A percentile compares a stretch with the other conserved stretches of the same genome.
These are phyloP conservation scores for Athelia psychrophila DNA, from an alignment of 1,284 basidiomycete genomes.

Conservation along the genomic window DNA sequence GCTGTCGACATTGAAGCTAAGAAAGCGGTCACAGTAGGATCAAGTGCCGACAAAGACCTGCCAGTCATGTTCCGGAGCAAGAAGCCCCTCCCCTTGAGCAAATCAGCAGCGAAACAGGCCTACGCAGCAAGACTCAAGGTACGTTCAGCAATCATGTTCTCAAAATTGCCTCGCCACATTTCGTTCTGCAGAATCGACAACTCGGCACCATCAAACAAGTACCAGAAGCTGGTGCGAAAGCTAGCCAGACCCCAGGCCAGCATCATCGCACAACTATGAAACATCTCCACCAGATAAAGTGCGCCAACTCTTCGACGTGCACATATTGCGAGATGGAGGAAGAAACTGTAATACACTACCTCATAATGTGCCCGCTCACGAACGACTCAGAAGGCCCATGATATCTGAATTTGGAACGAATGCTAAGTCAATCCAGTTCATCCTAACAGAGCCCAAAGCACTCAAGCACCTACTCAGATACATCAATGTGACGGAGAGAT, in stretches of 20 bases:
- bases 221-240: conserved; percentile 1
- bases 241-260: conserved; percentile 9
- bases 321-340: conserved; percentile 9
- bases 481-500: not conserved
- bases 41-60: not conserved
- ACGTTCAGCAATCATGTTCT: not conserved
- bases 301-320: conserved; percentile 12
- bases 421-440: not conserved
- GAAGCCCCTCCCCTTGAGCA: not conserved
- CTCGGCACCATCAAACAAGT: not conserved
- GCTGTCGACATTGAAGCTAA: conserved; percentile 9
- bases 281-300: conserved; percentile 15
- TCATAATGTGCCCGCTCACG: not conserved
- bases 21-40: not conserved
- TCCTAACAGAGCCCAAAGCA: not conserved
- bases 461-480: not conserved
- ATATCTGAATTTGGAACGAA: not conserved
- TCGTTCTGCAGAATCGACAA: not conserved
- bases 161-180: not conserved
- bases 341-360: conserved; percentile 4
- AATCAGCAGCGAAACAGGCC: not conserved
- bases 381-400: not conserved
- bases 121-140: not conserved
- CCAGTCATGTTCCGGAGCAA: not conserved
- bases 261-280: conserved; percentile 16